Percentiles rank a stretch among this genome's conserved stretches.
phyloP scores from a whole-genome alignment of 2,329 filamentous ascomycete genomes.

The Aspergillus niger region DNA sequence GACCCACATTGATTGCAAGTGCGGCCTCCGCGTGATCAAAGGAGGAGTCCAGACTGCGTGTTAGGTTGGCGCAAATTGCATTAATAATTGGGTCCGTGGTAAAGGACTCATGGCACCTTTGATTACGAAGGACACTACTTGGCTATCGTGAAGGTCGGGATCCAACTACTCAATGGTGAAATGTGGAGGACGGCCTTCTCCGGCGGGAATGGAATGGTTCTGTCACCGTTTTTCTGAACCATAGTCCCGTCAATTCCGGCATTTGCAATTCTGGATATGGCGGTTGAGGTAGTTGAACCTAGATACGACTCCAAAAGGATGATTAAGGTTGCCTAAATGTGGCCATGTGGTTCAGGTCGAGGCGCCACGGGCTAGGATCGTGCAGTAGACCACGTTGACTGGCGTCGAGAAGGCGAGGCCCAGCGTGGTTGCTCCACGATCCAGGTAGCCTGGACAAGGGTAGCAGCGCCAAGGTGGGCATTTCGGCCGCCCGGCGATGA shows the following conservation, averaged over 20 bases:
- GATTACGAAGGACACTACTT: not conserved
- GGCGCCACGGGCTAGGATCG: not conserved
- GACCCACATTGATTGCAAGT: not conserved
- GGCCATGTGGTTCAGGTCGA: not conserved
- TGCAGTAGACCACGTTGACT: not conserved
- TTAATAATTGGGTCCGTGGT: not conserved
- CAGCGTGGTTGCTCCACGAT: not conserved
- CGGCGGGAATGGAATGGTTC: not conserved
- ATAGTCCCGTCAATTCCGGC: not conserved
- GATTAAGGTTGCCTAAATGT: not conserved
- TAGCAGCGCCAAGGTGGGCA: not conserved
- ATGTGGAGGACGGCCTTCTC: not conserved
- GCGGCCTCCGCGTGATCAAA: not conserved
- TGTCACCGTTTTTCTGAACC: not conserved
- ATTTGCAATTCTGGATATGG: not conserved
- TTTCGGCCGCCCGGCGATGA: not conserved
- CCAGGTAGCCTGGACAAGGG: not conserved
- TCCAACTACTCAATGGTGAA: not conserved
- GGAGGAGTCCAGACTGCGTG: not conserved
- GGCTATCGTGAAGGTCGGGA: not conserved
- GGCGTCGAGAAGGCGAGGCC: not conserved
- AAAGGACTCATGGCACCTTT: not conserved
- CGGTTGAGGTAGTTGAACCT: not conserved
- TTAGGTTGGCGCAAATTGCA: not conserved
- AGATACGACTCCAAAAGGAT: not conserved